Conservation (phyloP, 805 yeast species). For the Ogataea chonburiensis region DNA sequence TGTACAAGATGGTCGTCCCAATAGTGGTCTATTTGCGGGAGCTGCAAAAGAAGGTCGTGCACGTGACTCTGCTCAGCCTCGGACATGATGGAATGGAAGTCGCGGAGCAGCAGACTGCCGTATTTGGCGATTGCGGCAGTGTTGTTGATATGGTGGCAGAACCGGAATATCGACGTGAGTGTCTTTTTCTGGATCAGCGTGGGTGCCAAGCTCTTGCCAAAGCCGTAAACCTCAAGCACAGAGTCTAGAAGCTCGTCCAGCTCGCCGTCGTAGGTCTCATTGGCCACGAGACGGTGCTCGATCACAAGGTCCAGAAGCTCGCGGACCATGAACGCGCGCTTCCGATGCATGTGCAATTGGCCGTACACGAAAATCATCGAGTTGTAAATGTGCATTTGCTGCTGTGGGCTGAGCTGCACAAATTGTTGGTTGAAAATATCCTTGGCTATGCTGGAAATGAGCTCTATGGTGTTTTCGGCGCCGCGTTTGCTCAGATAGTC, state of each 20-base stretch:
- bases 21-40: slow-evolving; percentile 39
- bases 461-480: slow-evolving; percentile 41
- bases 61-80: slow-evolving; percentile 55
- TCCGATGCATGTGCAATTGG: slow-evolving; percentile 60
- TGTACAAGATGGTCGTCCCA: slow-evolving; percentile 68
- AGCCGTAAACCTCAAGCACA: slow-evolving; percentile 54
- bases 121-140: slow-evolving; percentile 42
- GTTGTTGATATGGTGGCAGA: slow-evolving; percentile 54
- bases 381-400: slow-evolving; percentile 63
- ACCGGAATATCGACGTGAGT: slow-evolving; percentile 41
- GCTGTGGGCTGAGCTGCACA: slow-evolving; percentile 42
- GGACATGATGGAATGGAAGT: slow-evolving; percentile 53
- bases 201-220: slow-evolving; percentile 23
- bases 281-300: slow-evolving; percentile 11
- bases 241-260: slow-evolving; percentile 39
- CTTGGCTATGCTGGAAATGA: slow-evolving; percentile 50
- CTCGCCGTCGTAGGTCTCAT: slow-evolving; percentile 12
- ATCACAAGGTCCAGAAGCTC: slow-evolving; percentile 54
- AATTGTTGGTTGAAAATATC: slow-evolving; percentile 46
- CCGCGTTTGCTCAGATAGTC: slow-evolving; percentile 56
- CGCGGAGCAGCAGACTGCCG: slow-evolving; percentile 53
- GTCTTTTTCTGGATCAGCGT: slow-evolving; percentile 41
- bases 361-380: slow-evolving; percentile 65
- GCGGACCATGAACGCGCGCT: slow-evolving; percentile 66
- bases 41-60: slow-evolving; percentile 34